phyloP scores from a whole-genome alignment of 192 early-diverging fungal genomes.

The Backusella tarrabulga region DNA sequence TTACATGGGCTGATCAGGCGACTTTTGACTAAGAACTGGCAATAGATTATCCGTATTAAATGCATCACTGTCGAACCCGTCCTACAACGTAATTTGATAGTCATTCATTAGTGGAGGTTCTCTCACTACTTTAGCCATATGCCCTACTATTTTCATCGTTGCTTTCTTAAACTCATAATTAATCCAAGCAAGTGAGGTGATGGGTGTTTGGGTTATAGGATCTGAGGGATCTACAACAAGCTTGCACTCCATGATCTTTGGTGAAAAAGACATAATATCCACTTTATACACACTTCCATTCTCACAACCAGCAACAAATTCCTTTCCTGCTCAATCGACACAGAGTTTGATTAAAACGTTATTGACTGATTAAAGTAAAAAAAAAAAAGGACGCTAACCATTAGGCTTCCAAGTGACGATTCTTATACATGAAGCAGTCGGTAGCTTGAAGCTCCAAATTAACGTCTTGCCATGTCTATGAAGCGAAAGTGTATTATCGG shows the following conservation, averaged over 20 bases:
- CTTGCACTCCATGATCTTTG: background rate
- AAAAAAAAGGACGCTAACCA: background rate
- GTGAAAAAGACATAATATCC: background rate
- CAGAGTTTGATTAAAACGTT: background rate
- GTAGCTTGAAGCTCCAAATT: background rate
- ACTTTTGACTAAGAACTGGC: background rate
- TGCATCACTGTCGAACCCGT: constrained; percentile 12
- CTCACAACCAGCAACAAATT: constrained; percentile 7
- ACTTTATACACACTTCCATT: constrained; percentile 8
- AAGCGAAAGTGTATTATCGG: background rate
- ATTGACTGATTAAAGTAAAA: background rate
- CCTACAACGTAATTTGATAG: background rate
- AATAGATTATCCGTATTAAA: background rate
- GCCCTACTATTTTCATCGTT: background rate
- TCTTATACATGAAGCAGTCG: background rate
- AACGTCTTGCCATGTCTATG: background rate
- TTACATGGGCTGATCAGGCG: background rate
- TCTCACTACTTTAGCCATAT: background rate
- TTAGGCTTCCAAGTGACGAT: constrained; percentile 9
- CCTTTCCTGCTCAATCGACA: constrained; percentile 3
- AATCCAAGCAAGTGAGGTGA: constrained; percentile 9
- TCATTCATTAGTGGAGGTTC: no score
- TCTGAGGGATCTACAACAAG: constrained; percentile 2
- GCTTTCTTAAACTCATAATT: constrained; percentile 7
- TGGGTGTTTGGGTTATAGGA: background rate